These are phyloP conservation scores for Eimeria zaria DNA, from an alignment of 169 alveolate species.

Conservation along the genomic window DNA sequence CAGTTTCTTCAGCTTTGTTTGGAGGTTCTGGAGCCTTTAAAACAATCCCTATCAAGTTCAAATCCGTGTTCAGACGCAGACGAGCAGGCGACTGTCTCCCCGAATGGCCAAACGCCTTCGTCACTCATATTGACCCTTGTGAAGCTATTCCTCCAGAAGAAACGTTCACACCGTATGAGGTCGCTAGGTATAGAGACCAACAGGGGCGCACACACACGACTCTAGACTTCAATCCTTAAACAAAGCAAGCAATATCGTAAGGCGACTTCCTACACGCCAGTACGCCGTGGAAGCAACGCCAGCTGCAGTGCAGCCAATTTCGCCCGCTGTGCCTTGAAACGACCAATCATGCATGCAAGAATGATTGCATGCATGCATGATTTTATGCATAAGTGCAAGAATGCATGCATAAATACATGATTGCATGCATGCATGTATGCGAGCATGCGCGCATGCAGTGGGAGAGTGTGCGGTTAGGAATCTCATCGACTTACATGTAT, in stretches of 20 bases:
- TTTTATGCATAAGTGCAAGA: not conserved
- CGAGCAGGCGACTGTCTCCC: slow-evolving; percentile 90
- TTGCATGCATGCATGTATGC: too few relatives aligned
- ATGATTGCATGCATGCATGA: not conserved
- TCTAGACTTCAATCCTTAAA: slow-evolving; percentile 22
- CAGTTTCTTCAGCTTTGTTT: slow-evolving; percentile 89
- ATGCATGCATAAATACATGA: too few relatives aligned
- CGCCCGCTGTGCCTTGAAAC: too few relatives aligned
- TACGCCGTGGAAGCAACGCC: not conserved
- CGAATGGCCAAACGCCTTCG: slow-evolving; percentile 94
- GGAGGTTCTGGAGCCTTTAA: slow-evolving; percentile 86
- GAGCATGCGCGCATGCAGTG: too few relatives aligned
- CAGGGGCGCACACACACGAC: slow-evolving; percentile 68
- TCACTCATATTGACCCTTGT: slow-evolving; percentile 87
- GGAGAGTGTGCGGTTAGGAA: too few relatives aligned
- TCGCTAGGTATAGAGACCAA: slow-evolving; percentile 85
- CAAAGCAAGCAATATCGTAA: too few relatives aligned
- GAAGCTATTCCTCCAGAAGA: slow-evolving; percentile 87
- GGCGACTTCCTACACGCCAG: too few relatives aligned
- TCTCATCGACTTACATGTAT: too few relatives aligned
- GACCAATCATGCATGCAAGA: too few relatives aligned
- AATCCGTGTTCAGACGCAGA: slow-evolving; percentile 89
- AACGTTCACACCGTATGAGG: slow-evolving; percentile 87
- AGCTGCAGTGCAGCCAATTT: not conserved
- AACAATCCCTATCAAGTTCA: slow-evolving; percentile 85